Percentiles rank a stretch among this genome's conserved stretches.
phyloP scores from a whole-genome alignment of 225 moss, liverwort and hornwort species.

The Bryoerythrophyllum caledonicum region DNA sequence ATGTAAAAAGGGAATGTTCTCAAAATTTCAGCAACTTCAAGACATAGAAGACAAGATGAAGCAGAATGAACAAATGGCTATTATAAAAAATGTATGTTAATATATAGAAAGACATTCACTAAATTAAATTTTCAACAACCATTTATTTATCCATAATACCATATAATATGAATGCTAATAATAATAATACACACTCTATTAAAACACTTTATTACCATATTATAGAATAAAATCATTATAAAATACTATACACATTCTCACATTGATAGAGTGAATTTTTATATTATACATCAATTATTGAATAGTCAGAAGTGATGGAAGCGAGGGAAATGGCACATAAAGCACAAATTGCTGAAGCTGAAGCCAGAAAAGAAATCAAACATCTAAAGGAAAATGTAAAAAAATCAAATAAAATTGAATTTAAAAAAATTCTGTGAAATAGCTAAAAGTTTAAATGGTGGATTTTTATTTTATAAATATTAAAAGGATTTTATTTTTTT shows the following conservation, averaged over 20 bases:
- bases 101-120: neutral
- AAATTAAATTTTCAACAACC: too few relatives aligned
- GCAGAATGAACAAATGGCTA: conserved; percentile 22
- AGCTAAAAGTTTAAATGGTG: too few relatives aligned
- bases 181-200: neutral
- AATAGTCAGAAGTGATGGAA: conserved; percentile 38
- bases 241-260: neutral
- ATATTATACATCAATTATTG: neutral
- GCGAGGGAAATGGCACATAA: conserved; percentile 32
- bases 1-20: neutral
- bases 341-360: conserved; percentile 29
- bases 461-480: too few relatives aligned
- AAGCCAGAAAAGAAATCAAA: conserved; percentile 46
- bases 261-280: neutral
- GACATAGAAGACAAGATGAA: conserved; percentile 41
- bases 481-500: too few relatives aligned
- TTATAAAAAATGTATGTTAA: conserved; percentile 33
- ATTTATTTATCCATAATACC: too few relatives aligned
- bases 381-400: conserved; percentile 44
- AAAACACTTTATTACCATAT: neutral
- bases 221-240: neutral
- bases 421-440: too few relatives aligned
- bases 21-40: conserved; percentile 27
- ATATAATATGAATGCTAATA: too few relatives aligned
- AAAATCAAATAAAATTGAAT: too few relatives aligned